These are phyloP conservation scores for Copromyces sp. DNA, from an alignment of 495 filamentous ascomycete genomes.

Conservation along the genomic window DNA sequence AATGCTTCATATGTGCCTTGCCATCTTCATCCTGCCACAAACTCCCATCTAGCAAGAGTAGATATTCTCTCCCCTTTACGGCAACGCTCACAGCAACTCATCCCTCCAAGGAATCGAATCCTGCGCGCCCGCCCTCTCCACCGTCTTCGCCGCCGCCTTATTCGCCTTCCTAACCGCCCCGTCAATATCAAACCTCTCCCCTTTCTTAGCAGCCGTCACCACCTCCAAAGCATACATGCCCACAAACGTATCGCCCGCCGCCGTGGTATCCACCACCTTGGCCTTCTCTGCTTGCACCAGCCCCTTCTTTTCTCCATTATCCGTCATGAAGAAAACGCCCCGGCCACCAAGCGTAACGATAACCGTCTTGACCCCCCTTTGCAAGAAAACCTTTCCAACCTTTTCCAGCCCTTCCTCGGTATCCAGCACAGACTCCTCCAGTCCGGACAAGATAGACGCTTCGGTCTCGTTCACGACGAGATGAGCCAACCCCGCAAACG, in stretches of 20 bases:
- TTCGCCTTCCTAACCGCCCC: slow-evolving; percentile 59
- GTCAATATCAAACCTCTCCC: slow-evolving; percentile 39
- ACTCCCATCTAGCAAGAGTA: too few species aligned
- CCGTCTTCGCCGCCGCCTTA: slow-evolving; percentile 62
- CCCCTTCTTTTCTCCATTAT: slow-evolving; percentile 24
- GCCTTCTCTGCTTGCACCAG: slow-evolving; percentile 47
- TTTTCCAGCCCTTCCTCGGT: slow-evolving; percentile 29
- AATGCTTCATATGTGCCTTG: too few species aligned
- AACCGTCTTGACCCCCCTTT: slow-evolving; percentile 60
- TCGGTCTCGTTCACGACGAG: slow-evolving; percentile 89
- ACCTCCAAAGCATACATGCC: slow-evolving; percentile 72
- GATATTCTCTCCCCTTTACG: too few species aligned
- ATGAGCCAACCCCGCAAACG: slow-evolving; percentile 60
- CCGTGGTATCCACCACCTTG: slow-evolving; percentile 84
- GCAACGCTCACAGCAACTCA: slow-evolving; percentile 43
- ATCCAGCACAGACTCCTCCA: slow-evolving; percentile 38
- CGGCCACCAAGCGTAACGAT: slow-evolving; percentile 75
- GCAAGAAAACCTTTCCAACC: slow-evolving; percentile 50
- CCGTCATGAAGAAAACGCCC: slow-evolving; percentile 53
- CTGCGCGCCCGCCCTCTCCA: slow-evolving; percentile 74
- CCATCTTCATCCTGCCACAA: too few species aligned
- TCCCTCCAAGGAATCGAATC: slow-evolving; percentile 79
- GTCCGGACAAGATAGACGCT: slow-evolving; percentile 56
- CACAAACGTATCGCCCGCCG: slow-evolving; percentile 90
- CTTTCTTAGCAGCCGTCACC: slow-evolving; percentile 29